Evolutionary conservation across 495 filamentous ascomycete genomes (phyloP), one percentile per base, ranked within the genome.

Genomic region (Xylaria longipes): DNA sequence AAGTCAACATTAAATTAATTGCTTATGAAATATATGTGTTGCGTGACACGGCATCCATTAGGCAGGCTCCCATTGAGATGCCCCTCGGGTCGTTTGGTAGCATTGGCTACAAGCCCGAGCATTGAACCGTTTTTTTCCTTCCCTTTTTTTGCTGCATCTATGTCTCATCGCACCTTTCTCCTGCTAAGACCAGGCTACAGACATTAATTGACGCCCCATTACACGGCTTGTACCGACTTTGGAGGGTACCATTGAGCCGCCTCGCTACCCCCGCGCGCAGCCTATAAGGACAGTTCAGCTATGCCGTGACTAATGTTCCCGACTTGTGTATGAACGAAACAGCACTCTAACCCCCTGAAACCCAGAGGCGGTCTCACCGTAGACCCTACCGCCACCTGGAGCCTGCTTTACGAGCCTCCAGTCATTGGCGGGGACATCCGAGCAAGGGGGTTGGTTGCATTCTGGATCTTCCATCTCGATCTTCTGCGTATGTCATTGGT

Each of bases 171-270:
- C n/a, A 50, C 7, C n/a, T 50, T 25, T 3, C 1, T 50, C 8
- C 7, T 25, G 6, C 8, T 22, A 22, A 22, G 1, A 8, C 5
- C 7, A 50, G 46, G 20, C n/a, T 50, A n/a, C n/a, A 8, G 6
- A 50, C 22, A 9, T 50, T 8, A 25, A 22, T 22, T 2, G 46
- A 22, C 8, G 0, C 22, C 22, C 46, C 20, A 50, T 22, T 50
- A 11, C 22, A 11, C 3, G 3, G n/a, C 46, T 50, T n/a, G n/a
- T n/a, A 8, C 5, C n/a, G n/a, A 25, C 46, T n/a, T 50, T 50
- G 46, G 1, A 50, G 46, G 46, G 46, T 50, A 50, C 46, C 46
- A 50, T 50, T 50, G 46, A 50, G 46, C 46, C 46, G 46, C 46
- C 46, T 50, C 46, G n/a, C n/a, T 50, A 50, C 46, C 46, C n/a